Evolutionary conservation across 139 green algal species (phyloP).

Genomic region (Chlamydomonas incerta): DNA sequence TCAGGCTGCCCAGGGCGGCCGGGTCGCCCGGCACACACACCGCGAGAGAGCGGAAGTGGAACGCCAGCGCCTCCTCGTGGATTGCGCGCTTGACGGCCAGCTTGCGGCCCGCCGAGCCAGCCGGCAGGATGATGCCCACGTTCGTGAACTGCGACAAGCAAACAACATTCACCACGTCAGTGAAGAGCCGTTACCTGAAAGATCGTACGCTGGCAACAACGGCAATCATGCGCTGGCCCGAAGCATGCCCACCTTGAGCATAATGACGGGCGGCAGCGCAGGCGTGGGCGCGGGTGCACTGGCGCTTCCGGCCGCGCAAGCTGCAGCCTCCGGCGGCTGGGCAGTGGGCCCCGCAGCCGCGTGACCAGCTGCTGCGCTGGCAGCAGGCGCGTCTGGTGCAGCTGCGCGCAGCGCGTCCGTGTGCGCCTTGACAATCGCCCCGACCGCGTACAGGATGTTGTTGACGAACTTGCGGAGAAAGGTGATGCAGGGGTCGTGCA

Average conservation of each 20-base stretch:
- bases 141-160: conserved; percentile 34
- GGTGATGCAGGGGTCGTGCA: conserved; percentile 14
- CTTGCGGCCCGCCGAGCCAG: background rate
- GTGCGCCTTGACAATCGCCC: background rate
- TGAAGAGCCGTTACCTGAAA: too few relatives aligned
- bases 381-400: too few relatives aligned
- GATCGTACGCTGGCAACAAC: too few relatives aligned
- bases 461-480: conserved; percentile 28
- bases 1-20: background rate
- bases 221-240: too few relatives aligned
- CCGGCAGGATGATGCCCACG: conserved; percentile 32
- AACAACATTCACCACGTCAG: background rate
- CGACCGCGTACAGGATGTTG: conserved; percentile 33
- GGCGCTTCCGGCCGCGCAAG: background rate
- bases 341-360: background rate
- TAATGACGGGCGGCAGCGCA: background rate
- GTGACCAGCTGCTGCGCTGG: too few relatives aligned
- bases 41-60: conserved; percentile 1
- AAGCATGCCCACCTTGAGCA: conserved; percentile 32
- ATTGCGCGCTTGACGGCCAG: conserved; percentile 17
- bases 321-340: background rate
- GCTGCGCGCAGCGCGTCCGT: background rate
- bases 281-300: background rate
- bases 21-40: conserved; percentile 17
- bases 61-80: conserved; percentile 19